A percentile compares a stretch with the other conserved stretches of the same genome.
These are phyloP conservation scores for Trichoderma arundinaceum DNA, from an alignment of 2,329 filamentous ascomycete genomes.

Conservation along the genomic window DNA sequence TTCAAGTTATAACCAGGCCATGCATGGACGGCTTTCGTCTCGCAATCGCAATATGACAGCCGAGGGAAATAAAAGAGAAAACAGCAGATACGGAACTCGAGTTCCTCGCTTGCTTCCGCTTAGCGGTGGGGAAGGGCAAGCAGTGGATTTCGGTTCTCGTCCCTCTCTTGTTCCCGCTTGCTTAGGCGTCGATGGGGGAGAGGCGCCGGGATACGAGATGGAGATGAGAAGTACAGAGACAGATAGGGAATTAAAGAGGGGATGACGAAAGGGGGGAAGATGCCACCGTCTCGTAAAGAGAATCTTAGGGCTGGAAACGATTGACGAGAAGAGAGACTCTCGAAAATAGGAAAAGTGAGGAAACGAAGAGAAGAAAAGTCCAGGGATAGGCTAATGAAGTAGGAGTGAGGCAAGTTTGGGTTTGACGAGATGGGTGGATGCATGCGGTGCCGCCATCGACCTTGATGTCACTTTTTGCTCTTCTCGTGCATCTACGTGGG, in stretches of 20 bases:
- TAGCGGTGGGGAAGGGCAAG: background rate
- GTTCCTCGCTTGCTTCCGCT: conserved; percentile 22
- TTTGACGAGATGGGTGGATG: conserved; percentile 25
- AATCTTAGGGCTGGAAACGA: conserved; percentile 3
- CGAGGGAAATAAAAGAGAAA: background rate
- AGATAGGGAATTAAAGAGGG: conserved; percentile 24
- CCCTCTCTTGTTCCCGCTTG: background rate
- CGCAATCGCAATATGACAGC: conserved; percentile 14
- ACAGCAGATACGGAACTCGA: background rate
- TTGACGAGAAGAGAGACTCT: conserved; percentile 27
- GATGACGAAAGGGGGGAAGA: conserved; percentile 17
- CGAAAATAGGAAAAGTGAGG: background rate
- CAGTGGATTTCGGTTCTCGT: conserved; percentile 4
- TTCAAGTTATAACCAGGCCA: conserved; percentile 5
- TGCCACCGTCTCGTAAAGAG: conserved; percentile 4
- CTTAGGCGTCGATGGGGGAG: conserved; percentile 13
- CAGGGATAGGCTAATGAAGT: background rate
- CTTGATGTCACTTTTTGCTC: conserved; percentile 7
- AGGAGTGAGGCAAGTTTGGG: background rate
- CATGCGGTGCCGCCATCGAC: conserved; percentile 14
- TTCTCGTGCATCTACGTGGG: background rate
- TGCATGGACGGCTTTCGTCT: background rate
- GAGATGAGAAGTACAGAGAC: conserved; percentile 19
- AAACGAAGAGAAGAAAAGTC: background rate
- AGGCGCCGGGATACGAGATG: conserved; percentile 12